phyloP scores from a whole-genome alignment of 2,329 filamentous ascomycete species.

The Talaromyces albobiverticillius region DNA sequence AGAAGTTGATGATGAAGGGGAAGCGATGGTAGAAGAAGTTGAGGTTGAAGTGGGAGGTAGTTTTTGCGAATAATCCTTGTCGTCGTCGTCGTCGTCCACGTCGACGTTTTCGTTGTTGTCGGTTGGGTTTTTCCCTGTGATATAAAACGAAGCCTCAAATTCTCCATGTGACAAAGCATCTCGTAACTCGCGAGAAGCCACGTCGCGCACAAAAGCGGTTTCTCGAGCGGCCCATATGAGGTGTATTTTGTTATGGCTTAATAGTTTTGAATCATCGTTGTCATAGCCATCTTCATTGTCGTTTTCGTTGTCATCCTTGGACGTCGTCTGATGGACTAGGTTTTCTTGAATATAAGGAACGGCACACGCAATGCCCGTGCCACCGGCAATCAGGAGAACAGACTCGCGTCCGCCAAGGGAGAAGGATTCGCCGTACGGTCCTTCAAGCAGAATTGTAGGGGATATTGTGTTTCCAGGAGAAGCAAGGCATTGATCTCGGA shows the following conservation, averaged over 20 bases:
- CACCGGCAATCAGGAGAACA: conserved; percentile 47
- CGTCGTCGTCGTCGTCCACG: too few relatives aligned
- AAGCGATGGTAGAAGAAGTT: too few relatives aligned
- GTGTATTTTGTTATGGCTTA: conserved; percentile 27
- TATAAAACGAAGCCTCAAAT: conserved; percentile 30
- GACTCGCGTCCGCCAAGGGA: conserved; percentile 50
- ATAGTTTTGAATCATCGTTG: conserved; percentile 11
- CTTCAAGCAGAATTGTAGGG: conserved; percentile 47
- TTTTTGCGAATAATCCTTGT: too few relatives aligned
- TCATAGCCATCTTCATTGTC: too few relatives aligned
- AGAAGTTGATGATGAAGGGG: not conserved
- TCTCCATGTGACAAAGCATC: conserved; percentile 26
- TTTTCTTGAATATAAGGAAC: conserved; percentile 44
- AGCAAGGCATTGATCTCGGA: conserved; percentile 35
- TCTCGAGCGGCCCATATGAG: conserved; percentile 35
- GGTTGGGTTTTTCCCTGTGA: not conserved
- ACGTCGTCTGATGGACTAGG: conserved; percentile 18
- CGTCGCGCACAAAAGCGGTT: conserved; percentile 26
- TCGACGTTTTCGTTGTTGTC: not conserved
- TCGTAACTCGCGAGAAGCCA: conserved; percentile 27
- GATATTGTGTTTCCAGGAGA: conserved; percentile 23
- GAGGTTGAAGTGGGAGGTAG: too few relatives aligned
- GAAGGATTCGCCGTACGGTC: conserved; percentile 47
- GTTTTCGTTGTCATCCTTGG: not conserved
- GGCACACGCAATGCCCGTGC: conserved; percentile 39